Base-by-base conservation (phyloP, 441 rosid species). In the Euphorbia celastroides region DNA sequence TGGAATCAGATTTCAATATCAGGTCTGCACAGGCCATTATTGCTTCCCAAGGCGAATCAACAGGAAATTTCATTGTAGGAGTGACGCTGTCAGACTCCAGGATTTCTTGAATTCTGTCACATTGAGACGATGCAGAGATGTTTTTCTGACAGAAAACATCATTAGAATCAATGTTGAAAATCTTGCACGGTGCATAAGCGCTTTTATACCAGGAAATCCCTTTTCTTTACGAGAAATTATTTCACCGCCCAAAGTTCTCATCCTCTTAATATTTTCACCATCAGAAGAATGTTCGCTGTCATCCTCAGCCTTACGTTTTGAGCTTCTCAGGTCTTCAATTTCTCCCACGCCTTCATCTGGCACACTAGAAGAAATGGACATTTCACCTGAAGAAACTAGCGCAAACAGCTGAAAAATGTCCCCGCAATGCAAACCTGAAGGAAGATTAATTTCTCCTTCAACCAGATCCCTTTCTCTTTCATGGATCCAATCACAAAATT, bases 291-390 rank as follows among this genome's bases (percentile, higher is more conserved):
- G 77, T 71, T 86, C 96, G 68, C 63, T 94, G 69, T 65, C 78
- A 70, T 80, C 88, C 42, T 87, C 92, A 75, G 82, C 75, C 75
- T 79, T 84, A 54, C 96, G 88, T 75, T 95, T 95, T 62, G 77
- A 74, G 69, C 87, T 82, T 89, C 98, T 87, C 31, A 73, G 65
- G 60, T 87, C 98, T 66, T 88, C 99, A 57, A 89, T 88, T 79
- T 92, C 98, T 77, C 96, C 97, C 75, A 88, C 86, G 72, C 98
- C 98, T 72, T 88, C 96, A 68, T 81, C 89, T 0, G 98, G 99
- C 76, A 95, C 70, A 69, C 76, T 75, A 25, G 86, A 88, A 72
- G 78, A 86, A 65, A 95, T 62, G 42, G 84, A 83, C 62, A 92
- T 77, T 64, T 90, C 97, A 34, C 97, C 98, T 28, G 88, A 81